Base-by-base conservation (phyloP, 1,284 basidiomycete genomes). In the Omphalotus olearius region DNA sequence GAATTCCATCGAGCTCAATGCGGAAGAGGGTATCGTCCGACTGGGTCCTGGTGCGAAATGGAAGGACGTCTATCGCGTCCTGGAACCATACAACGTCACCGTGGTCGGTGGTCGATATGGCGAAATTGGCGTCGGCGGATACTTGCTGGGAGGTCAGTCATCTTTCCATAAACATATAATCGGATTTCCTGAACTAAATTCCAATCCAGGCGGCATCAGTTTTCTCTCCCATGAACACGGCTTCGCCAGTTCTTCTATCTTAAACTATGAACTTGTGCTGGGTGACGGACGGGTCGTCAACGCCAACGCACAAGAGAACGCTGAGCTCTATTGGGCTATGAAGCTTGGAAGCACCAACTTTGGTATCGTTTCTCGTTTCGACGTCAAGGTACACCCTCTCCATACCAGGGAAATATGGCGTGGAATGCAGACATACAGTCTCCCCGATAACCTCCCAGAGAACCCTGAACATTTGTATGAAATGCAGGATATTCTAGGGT, bases 51-150 rank as follows among this genome's bases (percentile, higher is more conserved):
- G 69, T 7, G 56, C 61, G 33, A 59, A 62, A 5, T 72, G 69
- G 70, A 63, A 63, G 25, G 58, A 66, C n/a, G 69, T 72, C 7
- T 73, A 72, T 49, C 36, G 42, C 23, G 59, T 56, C n/a, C 51
- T 71, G 6, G 57, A 59, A 10, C 56, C 56, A 1, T 51, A 56
- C 18, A 62, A 64, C 28, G 50, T 64, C 36, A 69, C 59, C 36
- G 65, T 69, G 5, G 64, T 67, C 1, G 72, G 72, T 26, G 70
- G 69, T 20, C 62, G 69, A 2, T 59, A 61, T 7, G 51, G 63
- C 6, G 61, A 64, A 17, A 67, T 70, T 23, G 70, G 70, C 16
- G 66, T 70, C 16, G 62, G 62, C 11, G 69, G 68, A 4, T 66
- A 64, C 39, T 60, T 63, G 1, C 58, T 69, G 1, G 66, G 68